Evolutionary conservation across 1,284 basidiomycete species (phyloP).

Genomic region (Cystobasidium pallidum): DNA sequence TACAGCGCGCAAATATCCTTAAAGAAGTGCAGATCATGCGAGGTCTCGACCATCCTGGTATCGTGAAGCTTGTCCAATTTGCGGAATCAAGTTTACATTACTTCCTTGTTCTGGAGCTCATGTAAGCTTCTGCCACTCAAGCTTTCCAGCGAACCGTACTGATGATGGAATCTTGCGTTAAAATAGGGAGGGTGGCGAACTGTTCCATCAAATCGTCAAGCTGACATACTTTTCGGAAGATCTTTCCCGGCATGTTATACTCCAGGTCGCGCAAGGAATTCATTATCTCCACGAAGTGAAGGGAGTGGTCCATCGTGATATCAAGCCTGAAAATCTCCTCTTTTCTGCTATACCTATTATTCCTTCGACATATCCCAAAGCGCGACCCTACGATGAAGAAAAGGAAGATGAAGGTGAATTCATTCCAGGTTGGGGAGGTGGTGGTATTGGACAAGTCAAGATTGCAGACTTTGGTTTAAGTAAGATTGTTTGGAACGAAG

Average conservation of each 20-base stretch:
- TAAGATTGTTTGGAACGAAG: slow-evolving; percentile 98
- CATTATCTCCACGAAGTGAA: slow-evolving; percentile 96
- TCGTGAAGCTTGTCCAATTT: slow-evolving; percentile 86
- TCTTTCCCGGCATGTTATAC: slow-evolving; percentile 90
- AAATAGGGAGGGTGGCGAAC: slow-evolving; percentile 97
- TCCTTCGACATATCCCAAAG: slow-evolving; percentile 75
- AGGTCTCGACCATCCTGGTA: slow-evolving; percentile 82
- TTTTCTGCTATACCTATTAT: slow-evolving; percentile 93
- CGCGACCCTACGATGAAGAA: slow-evolving; percentile 93
- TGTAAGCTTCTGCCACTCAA: slow-evolving; percentile 58
- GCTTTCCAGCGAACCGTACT: background rate
- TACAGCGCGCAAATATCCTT: slow-evolving; percentile 92
- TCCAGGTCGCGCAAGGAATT: slow-evolving; percentile 95
- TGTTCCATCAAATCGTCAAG: slow-evolving; percentile 99
- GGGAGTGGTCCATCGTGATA: slow-evolving; percentile 90
- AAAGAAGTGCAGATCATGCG: slow-evolving; percentile 99
- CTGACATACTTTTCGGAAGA: slow-evolving; percentile 98
- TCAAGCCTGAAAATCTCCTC: slow-evolving; percentile 97
- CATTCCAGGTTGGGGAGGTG: slow-evolving; percentile 84
- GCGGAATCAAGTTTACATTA: slow-evolving; percentile 92
- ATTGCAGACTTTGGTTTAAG: slow-evolving; percentile 98
- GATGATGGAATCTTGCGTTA: slow-evolving; percentile 32
- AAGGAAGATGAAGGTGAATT: slow-evolving; percentile 99
- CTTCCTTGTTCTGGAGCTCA: slow-evolving; percentile 86
- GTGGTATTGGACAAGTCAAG: slow-evolving; percentile 96